Percentiles rank a stretch among this genome's conserved stretches.
Evolutionary conservation across 257 asterid genomes (phyloP).

Genomic region (Rehmannia glutinosa): DNA sequence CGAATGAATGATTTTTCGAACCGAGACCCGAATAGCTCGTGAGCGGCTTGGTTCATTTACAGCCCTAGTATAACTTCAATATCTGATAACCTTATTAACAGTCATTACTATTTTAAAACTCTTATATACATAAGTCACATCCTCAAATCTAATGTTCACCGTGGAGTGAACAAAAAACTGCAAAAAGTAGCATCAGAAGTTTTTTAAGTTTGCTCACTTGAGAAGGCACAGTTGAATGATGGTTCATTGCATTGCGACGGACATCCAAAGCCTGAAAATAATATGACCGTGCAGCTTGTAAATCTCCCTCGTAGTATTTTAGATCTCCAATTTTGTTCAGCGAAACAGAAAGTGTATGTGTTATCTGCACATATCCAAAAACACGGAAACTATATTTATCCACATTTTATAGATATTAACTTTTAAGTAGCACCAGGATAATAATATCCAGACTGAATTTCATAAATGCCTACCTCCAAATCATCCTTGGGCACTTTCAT

Average conservation of each 20-base stretch:
- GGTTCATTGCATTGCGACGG: constrained; percentile 65
- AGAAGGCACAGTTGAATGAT: constrained; percentile 48
- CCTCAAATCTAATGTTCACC: background rate
- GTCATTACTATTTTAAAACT: background rate
- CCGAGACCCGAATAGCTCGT: too few relatives aligned
- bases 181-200: constrained; percentile 10
- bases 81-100: background rate
- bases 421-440: background rate
- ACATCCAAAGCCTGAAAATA: constrained; percentile 84
- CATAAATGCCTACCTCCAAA: constrained; percentile 47
- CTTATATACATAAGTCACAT: background rate
- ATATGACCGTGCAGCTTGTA: constrained; percentile 59
- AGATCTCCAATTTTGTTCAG: constrained; percentile 92
- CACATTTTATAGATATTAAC: background rate
- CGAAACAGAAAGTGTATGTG: constrained; percentile 86
- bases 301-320: constrained; percentile 75
- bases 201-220: constrained; percentile 45
- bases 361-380: constrained; percentile 43
- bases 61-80: too few relatives aligned
- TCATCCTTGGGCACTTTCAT: constrained; percentile 69
- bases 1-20: too few relatives aligned
- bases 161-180: background rate
- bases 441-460: constrained; percentile 1
- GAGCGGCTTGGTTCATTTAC: too few relatives aligned
- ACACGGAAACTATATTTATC: background rate